Percentiles rank a stretch among this genome's conserved stretches.
phyloP scores from a whole-genome alignment of 148 eudicot species.

The Euryodendron excelsum region DNA sequence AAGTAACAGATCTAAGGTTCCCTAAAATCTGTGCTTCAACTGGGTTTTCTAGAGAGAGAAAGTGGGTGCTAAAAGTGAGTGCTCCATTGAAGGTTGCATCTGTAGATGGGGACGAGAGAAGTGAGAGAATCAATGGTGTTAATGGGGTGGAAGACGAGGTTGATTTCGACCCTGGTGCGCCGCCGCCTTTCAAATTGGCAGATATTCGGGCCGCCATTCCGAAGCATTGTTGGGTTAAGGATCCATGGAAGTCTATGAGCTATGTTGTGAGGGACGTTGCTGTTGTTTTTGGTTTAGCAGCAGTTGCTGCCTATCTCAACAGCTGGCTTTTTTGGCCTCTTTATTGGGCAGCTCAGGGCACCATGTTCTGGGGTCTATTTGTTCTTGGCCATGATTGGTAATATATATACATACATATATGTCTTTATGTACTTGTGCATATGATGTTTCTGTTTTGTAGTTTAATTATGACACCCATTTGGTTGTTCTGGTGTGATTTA shows the following conservation, averaged over 20 bases:
- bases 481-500: not conserved
- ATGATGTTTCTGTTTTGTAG: not conserved
- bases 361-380: conserved; percentile 38
- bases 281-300: conserved; percentile 29
- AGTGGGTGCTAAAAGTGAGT: conserved; percentile 14
- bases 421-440: not conserved
- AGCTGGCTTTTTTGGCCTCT: conserved; percentile 33
- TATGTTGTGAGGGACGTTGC: conserved; percentile 36
- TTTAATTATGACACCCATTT: not conserved
- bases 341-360: conserved; percentile 36
- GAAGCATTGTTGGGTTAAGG: conserved; percentile 47
- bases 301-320: conserved; percentile 18
- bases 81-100: conserved; percentile 19
- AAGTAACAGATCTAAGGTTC: conserved; percentile 24
- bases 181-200: conserved; percentile 39
- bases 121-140: conserved; percentile 3
- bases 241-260: conserved; percentile 41
- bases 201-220: conserved; percentile 46
- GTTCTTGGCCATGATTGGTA: conserved; percentile 42
- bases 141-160: conserved; percentile 20
- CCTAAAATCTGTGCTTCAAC: conserved; percentile 34
- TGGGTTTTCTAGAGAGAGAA: conserved; percentile 23
- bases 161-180: conserved; percentile 28
- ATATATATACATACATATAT: too few relatives aligned
- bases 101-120: conserved; percentile 17